Evolutionary conservation across 2,329 filamentous ascomycete species (phyloP), one percentile per base, ranked within the genome.

Genomic region (Blumeriella jaapii): DNA sequence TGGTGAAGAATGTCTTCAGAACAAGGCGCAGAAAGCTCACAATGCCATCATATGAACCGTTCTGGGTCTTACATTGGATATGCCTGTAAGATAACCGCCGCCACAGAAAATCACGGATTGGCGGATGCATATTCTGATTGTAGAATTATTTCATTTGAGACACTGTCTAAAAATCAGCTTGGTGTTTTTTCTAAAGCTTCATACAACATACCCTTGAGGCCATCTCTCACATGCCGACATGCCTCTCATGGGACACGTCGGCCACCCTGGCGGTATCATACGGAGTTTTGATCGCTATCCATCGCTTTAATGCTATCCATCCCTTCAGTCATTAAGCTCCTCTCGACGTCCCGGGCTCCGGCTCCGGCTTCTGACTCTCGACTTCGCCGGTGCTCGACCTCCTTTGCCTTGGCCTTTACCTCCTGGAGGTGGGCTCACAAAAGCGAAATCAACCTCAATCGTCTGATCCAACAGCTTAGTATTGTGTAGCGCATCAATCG

Each of bases 381-480:
- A 51, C 39, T 55, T 55, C 9, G 47, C 34, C 13, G 51, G 51
- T 31, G 49, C 47, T 36, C 55, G 48, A 31, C 58, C 60, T 30
- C 45, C 51, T 34, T 52, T 54, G n/a, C 51, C 55, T 55, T 76
- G n/a, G n/a, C n/a, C n/a, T n/a, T n/a, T n/a, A n/a, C n/a, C 77
- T 37, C 65, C 69, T 12, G 78, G 80, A 11, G 82, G 82, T 38
- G 83, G 83, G 31, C 83, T 67, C 40, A 91, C 83, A 55, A 91
- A 91, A 1, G 82, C 84, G 59, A 86, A 91, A 61, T 91, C 83
- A 41, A 89, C 82, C 40, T 71, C 64, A 45, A 91, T 70, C 6
- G 78, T 84, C 66, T 91, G 82, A 50, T 91, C 83, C 28, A 91
- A 70, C 37, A 91, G 64, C 59, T 87, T 82, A 26, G 77, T 74